These are phyloP conservation scores for Trichoderma koningii DNA, from an alignment of 2,329 filamentous ascomycete genomes.

Conservation along the genomic window DNA sequence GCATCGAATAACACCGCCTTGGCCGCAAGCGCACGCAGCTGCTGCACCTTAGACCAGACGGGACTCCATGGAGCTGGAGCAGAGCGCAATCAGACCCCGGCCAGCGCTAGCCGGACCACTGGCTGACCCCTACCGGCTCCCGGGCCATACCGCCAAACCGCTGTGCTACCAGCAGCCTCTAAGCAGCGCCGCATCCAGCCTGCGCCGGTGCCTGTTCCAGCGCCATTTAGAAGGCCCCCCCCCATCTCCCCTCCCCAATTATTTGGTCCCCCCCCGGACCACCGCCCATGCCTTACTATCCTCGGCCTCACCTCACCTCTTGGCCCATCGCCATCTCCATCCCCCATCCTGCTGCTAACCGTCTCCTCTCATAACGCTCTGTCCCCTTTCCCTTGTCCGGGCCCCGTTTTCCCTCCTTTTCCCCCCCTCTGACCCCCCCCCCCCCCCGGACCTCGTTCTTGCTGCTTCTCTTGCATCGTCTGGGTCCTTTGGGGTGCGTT, in stretches of 20 bases:
- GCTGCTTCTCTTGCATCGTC: too few species aligned
- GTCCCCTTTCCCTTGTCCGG: slow-evolving; percentile 4
- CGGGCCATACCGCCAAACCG: neutral
- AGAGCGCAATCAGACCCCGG: slow-evolving; percentile 19
- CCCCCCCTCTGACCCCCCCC: neutral
- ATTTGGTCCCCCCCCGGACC: neutral
- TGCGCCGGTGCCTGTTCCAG: slow-evolving; percentile 16
- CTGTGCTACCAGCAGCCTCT: slow-evolving; percentile 2
- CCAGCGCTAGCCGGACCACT: slow-evolving; percentile 5
- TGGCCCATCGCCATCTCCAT: neutral
- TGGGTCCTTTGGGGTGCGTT: slow-evolving; percentile 23
- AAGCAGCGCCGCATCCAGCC: slow-evolving; percentile 17
- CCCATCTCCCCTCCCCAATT: neutral
- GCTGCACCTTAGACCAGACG: too few species aligned
- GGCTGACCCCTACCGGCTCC: neutral
- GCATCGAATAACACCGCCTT: slow-evolving; percentile 4
- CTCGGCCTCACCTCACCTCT: slow-evolving; percentile 13
- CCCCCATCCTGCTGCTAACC: too few species aligned
- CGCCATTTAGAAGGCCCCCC: neutral
- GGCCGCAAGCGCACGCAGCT: slow-evolving; percentile 13
- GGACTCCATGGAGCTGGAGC: neutral
- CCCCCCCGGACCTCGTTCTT: neutral
- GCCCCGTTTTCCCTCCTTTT: slow-evolving; percentile 3
- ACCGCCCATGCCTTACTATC: slow-evolving; percentile 4
- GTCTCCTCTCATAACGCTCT: slow-evolving; percentile 8